Evolutionary conservation across 768 basidiomycete genomes (phyloP).

Genomic region (Neoboletus magnificus): DNA sequence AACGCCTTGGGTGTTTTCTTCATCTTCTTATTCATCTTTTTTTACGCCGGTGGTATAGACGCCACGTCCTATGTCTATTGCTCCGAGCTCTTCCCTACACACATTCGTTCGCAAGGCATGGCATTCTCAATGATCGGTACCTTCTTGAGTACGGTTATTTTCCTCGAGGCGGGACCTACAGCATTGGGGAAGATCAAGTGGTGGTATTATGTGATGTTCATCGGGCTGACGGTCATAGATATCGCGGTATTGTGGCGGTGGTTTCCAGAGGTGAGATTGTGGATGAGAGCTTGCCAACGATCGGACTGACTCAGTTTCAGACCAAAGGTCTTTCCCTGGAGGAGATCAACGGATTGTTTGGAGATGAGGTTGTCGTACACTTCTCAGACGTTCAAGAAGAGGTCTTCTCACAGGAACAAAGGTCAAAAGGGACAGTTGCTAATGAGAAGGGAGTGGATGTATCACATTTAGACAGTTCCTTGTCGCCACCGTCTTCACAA

Average conservation of each 20-base stretch:
- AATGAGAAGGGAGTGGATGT: not conserved
- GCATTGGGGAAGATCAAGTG: not conserved
- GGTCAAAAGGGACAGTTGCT: not conserved
- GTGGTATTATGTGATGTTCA: not conserved
- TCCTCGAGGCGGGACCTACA: not conserved
- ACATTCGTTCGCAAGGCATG: not conserved
- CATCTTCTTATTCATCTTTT: not conserved
- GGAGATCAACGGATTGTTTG: constrained; percentile 1
- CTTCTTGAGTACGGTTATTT: not conserved
- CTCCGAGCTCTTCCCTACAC: constrained; percentile 1
- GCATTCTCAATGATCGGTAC: constrained; percentile 2
- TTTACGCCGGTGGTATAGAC: not conserved
- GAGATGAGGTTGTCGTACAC: not conserved
- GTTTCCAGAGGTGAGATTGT: not conserved
- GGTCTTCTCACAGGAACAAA: not conserved
- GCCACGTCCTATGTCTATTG: not conserved
- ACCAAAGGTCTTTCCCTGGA: not conserved
- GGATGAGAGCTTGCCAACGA: not conserved
- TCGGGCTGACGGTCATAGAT: not conserved
- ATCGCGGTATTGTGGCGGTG: not conserved
- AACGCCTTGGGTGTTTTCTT: not conserved
- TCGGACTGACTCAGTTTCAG: not conserved
- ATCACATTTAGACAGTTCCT: not conserved
- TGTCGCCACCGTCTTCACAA: not conserved
- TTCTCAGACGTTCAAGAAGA: not conserved